Evolutionary conservation across 441 rosid genomes (phyloP).

Genomic region (Populus hybrid): DNA sequence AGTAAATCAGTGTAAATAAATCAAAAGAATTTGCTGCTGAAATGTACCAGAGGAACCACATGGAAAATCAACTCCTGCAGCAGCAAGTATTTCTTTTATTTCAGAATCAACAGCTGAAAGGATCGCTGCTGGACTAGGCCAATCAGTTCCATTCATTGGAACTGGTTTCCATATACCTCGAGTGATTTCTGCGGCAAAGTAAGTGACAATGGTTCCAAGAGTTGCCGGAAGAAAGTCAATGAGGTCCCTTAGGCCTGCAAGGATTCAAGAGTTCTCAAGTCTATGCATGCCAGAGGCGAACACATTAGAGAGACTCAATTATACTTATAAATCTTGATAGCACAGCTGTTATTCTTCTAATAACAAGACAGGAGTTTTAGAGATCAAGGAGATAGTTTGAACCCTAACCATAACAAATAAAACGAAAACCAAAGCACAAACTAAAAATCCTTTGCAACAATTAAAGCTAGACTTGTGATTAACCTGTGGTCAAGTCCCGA

Average conservation of each 20-base stretch:
- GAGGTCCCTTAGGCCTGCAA: slow-evolving; percentile 66
- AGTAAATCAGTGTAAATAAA: not conserved
- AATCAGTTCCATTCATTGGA: slow-evolving; percentile 69
- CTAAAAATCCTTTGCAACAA: not conserved
- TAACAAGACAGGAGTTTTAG: slow-evolving; percentile 1
- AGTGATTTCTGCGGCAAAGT: slow-evolving; percentile 60
- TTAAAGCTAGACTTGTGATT: slow-evolving; percentile 9
- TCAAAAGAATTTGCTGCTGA: not conserved
- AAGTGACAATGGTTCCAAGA: slow-evolving; percentile 51
- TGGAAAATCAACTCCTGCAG: slow-evolving; percentile 52
- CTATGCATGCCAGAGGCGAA: not conserved
- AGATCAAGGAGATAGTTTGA: slow-evolving; percentile 4
- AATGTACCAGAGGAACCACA: slow-evolving; percentile 38
- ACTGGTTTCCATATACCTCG: slow-evolving; percentile 72
- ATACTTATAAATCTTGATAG: not conserved
- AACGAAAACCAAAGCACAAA: slow-evolving; percentile 10
- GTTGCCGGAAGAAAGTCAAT: slow-evolving; percentile 72
- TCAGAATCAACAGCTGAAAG: slow-evolving; percentile 51
- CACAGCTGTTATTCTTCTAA: not conserved
- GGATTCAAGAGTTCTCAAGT: slow-evolving; percentile 14
- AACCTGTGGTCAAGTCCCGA: slow-evolving; percentile 66
- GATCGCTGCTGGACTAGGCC: slow-evolving; percentile 66
- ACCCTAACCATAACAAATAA: slow-evolving; percentile 3
- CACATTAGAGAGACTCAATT: not conserved
- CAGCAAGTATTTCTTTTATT: slow-evolving; percentile 52